Evolutionary conservation across 176 grass and related monocot species (phyloP).

Genomic region (Oryza officinalis): DNA sequence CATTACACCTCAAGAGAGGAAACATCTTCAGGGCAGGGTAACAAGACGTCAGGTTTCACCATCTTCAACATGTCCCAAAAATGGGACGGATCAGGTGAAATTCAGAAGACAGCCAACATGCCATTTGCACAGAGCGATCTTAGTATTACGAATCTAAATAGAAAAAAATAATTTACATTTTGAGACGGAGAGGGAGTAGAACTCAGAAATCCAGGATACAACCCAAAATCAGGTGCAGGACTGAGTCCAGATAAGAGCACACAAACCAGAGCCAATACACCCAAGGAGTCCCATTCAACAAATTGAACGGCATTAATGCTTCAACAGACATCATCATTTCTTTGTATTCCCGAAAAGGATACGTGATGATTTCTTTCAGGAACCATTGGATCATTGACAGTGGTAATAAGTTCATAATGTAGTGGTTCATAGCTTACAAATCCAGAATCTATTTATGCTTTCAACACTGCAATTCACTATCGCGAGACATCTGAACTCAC

Average conservation of each 20-base stretch:
- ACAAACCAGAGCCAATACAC: no score
- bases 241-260: no score
- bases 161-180: no score
- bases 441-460: background rate
- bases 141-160: no score
- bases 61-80: background rate
- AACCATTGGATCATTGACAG: background rate
- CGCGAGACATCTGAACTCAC: background rate
- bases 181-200: no score
- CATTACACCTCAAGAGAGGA: background rate
- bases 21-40: background rate
- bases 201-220: no score
- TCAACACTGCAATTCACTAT: background rate
- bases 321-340: background rate
- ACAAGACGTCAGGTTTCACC: background rate
- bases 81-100: no score
- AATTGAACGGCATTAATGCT: background rate
- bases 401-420: background rate
- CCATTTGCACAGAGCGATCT: background rate
- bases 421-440: background rate
- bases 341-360: background rate
- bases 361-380: background rate
- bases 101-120: background rate
- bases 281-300: background rate
- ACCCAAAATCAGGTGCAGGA: fast-evolving